Conservation (phyloP, 2,329 filamentous ascomycete genomes). For the Sporothrix pseudoabietina region DNA sequence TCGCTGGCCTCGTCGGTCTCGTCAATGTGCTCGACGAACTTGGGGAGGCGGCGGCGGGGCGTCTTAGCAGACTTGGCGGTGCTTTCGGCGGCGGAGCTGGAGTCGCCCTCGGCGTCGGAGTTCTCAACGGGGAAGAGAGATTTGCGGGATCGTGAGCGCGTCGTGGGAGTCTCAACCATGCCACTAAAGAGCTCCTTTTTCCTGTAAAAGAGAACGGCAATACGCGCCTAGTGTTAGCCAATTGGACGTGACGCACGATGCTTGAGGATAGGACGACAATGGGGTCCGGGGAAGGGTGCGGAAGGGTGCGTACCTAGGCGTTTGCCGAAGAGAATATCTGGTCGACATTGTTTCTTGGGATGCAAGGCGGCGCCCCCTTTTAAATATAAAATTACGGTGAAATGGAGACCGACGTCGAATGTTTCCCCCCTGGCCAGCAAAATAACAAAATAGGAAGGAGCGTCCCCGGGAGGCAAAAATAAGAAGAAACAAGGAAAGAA, state of each 20-base stretch:
- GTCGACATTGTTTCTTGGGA: conserved; percentile 38
- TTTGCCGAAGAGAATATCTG: conserved; percentile 42
- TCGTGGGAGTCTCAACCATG: conserved; percentile 61
- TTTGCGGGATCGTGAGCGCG: conserved; percentile 54
- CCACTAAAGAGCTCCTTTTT: conserved; percentile 65
- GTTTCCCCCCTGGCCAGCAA: conserved; percentile 1
- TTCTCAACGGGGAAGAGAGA: conserved; percentile 48
- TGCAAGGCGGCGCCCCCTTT: conserved; percentile 17
- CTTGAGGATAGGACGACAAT: neutral
- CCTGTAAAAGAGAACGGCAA: conserved; percentile 42
- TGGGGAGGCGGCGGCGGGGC: conserved; percentile 51
- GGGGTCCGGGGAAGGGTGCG: neutral
- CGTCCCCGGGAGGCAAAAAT: neutral
- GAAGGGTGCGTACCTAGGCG: conserved; percentile 39
- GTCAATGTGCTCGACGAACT: conserved; percentile 55
- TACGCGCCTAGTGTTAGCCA: conserved; percentile 21
- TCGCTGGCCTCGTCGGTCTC: conserved; percentile 47
- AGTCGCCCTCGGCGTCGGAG: conserved; percentile 54
- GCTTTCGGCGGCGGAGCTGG: conserved; percentile 51
- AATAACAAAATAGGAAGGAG: conserved; percentile 25
- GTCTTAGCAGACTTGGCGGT: conserved; percentile 34
- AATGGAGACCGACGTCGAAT: conserved; percentile 2
- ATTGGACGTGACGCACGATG: neutral
- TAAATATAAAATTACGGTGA: conserved; percentile 17
- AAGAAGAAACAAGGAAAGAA: neutral